These are phyloP conservation scores for Agrocybe chaxingu DNA, from an alignment of 768 basidiomycete genomes.

Conservation along the genomic window DNA sequence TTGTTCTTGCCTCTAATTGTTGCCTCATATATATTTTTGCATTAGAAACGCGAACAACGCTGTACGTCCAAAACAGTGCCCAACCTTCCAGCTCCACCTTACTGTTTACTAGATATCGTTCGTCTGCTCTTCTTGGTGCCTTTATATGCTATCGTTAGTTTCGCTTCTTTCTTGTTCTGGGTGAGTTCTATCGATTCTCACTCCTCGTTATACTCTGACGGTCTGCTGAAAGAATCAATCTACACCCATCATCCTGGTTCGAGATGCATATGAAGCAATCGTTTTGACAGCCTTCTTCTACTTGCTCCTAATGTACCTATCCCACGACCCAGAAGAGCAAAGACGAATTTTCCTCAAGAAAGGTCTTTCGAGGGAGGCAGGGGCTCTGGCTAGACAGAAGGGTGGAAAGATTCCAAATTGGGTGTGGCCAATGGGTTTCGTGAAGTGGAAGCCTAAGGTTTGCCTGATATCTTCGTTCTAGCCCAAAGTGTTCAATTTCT, in stretches of 20 bases:
- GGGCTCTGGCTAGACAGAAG: conserved; percentile 36
- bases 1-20: neutral
- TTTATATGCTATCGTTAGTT: conserved; percentile 65
- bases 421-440: conserved; percentile 66
- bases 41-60: conserved; percentile 66
- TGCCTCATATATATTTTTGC: neutral
- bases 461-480: conserved; percentile 8
- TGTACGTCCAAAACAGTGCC: conserved; percentile 33
- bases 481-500: conserved; percentile 3
- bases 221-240: conserved; percentile 50
- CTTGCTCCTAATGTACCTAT: conserved; percentile 68
- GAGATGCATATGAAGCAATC: conserved; percentile 75
- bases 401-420: conserved; percentile 52
- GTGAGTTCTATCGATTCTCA: conserved; percentile 28
- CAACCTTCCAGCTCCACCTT: neutral
- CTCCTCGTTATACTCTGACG: conserved; percentile 1
- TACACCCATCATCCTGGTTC: conserved; percentile 63
- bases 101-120: conserved; percentile 50
- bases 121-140: conserved; percentile 79
- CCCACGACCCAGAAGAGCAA: conserved; percentile 59
- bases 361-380: conserved; percentile 57
- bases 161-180: conserved; percentile 72
- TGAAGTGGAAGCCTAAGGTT: conserved; percentile 62
- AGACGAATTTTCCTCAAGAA: conserved; percentile 53
- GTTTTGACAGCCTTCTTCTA: conserved; percentile 79